A percentile compares a stretch with the other conserved stretches of the same genome.
Conservation (phyloP, 2,329 filamentous ascomycete species). For the Aspergillus clavatus region DNA sequence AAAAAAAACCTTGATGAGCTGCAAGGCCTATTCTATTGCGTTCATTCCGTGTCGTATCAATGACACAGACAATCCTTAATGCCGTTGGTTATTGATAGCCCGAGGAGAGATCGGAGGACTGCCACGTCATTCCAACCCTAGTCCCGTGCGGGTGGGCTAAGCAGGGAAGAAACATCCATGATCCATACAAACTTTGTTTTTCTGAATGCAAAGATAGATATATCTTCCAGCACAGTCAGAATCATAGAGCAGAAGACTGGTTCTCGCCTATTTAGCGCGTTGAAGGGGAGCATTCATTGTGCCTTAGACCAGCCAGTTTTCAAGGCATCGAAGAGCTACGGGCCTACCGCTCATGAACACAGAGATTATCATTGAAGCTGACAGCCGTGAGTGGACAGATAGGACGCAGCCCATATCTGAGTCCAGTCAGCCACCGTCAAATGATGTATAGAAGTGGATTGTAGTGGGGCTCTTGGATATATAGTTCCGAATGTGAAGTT, state of each 20-base stretch:
- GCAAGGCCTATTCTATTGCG: slow-evolving; percentile 6
- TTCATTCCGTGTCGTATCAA: slow-evolving; percentile 3
- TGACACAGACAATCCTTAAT: slow-evolving; percentile 10
- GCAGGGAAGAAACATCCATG: background rate
- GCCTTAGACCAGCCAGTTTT: slow-evolving; percentile 6
- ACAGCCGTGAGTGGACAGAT: background rate
- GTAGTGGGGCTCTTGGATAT: background rate
- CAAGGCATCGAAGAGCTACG: background rate
- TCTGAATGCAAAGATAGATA: no score
- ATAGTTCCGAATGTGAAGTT: background rate
- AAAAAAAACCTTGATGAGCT: background rate
- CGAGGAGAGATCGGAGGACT: slow-evolving; percentile 16
- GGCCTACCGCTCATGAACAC: background rate
- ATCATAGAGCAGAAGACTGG: no score
- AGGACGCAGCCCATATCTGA: background rate
- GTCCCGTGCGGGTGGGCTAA: slow-evolving; percentile 2
- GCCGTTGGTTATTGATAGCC: slow-evolving; percentile 7
- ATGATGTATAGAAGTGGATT: background rate
- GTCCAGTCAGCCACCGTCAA: background rate
- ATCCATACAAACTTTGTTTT: background rate
- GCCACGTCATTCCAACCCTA: slow-evolving; percentile 31
- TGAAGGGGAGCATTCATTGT: background rate
- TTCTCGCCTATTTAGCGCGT: slow-evolving; percentile 6
- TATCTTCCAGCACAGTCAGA: no score
- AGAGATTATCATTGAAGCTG: slow-evolving; percentile 3